Conservation (phyloP, 2,329 filamentous ascomycete genomes). For the Ceratocystis cubensis region DNA sequence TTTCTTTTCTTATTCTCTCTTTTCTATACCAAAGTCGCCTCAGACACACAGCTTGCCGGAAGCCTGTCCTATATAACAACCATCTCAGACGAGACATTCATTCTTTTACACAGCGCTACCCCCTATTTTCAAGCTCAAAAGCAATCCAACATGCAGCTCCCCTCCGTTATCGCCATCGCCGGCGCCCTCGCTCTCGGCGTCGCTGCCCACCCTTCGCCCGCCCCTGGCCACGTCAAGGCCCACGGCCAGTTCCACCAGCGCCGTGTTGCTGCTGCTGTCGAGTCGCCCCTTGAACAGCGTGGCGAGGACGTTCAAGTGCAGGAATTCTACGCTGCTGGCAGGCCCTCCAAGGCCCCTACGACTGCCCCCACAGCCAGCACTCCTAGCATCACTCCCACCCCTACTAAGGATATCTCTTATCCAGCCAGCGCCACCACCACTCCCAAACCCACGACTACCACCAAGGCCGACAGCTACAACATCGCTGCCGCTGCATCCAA, state of each 20-base stretch:
- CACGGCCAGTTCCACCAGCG: constrained; percentile 27
- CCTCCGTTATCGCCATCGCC: constrained; percentile 30
- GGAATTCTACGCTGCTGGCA: constrained; percentile 29
- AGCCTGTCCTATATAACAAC: constrained; percentile 5
- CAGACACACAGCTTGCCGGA: constrained; percentile 1
- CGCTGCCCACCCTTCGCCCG: constrained; percentile 32
- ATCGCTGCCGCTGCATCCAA: not conserved
- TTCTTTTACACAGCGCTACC: not conserved
- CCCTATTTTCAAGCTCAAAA: not conserved
- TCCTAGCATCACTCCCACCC: constrained; percentile 20
- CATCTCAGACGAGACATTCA: constrained; percentile 10
- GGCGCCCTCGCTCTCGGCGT: constrained; percentile 31
- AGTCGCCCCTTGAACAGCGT: constrained; percentile 13
- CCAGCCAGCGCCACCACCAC: constrained; percentile 21
- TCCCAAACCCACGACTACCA: constrained; percentile 9
- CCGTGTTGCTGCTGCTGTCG: constrained; percentile 26
- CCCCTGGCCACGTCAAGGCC: constrained; percentile 27
- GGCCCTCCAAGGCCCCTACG: constrained; percentile 23
- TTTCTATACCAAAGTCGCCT: constrained; percentile 4
- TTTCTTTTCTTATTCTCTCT: constrained; percentile 15
- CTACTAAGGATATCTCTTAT: constrained; percentile 6
- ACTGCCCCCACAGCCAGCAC: constrained; percentile 23
- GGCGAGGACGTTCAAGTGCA: constrained; percentile 10
- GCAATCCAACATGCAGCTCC: constrained; percentile 32
- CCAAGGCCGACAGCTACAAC: not conserved